Conservation (phyloP, 805 yeast species). For the Saccharomycopsis olivae region DNA sequence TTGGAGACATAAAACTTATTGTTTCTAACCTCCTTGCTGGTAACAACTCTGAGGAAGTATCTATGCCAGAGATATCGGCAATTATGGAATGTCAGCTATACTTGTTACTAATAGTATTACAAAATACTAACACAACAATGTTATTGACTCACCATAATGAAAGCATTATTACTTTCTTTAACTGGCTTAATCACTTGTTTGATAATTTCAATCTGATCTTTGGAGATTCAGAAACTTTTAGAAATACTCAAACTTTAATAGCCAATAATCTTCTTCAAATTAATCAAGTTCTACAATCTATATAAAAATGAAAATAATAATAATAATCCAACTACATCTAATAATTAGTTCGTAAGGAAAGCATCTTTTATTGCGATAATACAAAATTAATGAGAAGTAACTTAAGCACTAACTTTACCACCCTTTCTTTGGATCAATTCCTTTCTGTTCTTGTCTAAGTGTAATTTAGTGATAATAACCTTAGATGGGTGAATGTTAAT, state of each 20-base stretch:
- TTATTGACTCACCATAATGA: constrained; percentile 3
- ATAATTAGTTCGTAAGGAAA: too few relatives aligned
- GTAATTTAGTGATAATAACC: constrained; percentile 96
- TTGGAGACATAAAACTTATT: constrained; percentile 1
- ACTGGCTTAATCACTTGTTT: constrained; percentile 16
- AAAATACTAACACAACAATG: background rate
- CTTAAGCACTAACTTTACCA: constrained; percentile 64
- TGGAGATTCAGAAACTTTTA: constrained; percentile 5
- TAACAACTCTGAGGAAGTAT: background rate
- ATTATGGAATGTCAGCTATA: constrained; percentile 12
- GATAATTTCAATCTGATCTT: constrained; percentile 12
- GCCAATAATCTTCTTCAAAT: constrained; percentile 16
- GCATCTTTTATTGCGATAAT: too few relatives aligned
- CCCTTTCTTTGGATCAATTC: constrained; percentile 96
- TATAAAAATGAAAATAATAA: too few relatives aligned
- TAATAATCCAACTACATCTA: too few relatives aligned
- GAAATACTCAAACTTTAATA: constrained; percentile 5
- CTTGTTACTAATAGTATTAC: constrained; percentile 10
- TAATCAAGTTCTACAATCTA: constrained; percentile 8
- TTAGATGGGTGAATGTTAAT: constrained; percentile 97
- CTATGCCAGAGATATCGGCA: constrained; percentile 7
- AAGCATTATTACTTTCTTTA: constrained; percentile 3
- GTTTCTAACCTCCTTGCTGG: background rate
- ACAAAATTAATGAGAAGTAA: constrained; percentile 2
- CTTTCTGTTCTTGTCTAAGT: constrained; percentile 98